phyloP scores from a whole-genome alignment of 345 rosid genomes.

The Geranium rotundifolium region DNA sequence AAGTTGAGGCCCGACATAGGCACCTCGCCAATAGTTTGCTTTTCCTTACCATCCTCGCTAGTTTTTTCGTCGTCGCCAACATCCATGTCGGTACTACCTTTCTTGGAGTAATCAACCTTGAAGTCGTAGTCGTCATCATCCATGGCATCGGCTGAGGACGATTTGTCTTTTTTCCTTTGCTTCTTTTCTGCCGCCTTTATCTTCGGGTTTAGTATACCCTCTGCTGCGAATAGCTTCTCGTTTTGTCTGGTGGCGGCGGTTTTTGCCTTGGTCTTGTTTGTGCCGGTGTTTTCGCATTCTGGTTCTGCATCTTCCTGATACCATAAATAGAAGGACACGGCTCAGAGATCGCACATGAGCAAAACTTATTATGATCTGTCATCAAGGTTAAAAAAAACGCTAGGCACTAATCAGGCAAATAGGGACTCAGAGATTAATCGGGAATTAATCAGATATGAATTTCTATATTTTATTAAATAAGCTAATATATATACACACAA shows the following conservation, averaged over 20 bases:
- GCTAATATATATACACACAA: too few relatives aligned
- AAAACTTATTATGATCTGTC: too few relatives aligned
- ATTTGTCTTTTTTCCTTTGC: constrained; percentile 53
- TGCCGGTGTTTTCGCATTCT: constrained; percentile 19
- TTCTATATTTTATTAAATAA: too few relatives aligned
- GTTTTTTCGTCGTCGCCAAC: constrained; percentile 20
- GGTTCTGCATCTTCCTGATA: constrained; percentile 31
- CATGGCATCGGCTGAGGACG: constrained; percentile 32
- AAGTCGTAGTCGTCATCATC: constrained; percentile 59
- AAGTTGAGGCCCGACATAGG: constrained; percentile 45
- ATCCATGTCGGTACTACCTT: constrained; percentile 33
- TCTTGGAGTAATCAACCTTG: constrained; percentile 61
- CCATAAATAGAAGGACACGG: neutral
- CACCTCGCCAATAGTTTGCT: constrained; percentile 21
- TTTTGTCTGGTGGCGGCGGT: constrained; percentile 45
- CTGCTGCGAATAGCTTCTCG: constrained; percentile 51
- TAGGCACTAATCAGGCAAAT: too few relatives aligned
- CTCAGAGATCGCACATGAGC: too few relatives aligned
- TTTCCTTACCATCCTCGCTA: constrained; percentile 15
- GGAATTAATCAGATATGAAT: too few relatives aligned
- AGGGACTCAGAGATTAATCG: too few relatives aligned
- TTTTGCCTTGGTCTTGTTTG: constrained; percentile 26
- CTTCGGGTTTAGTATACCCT: constrained; percentile 67
- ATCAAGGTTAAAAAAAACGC: too few relatives aligned
- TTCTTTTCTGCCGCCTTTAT: constrained; percentile 66